phyloP scores from a whole-genome alignment of 768 basidiomycete genomes.

The Asterophora lycoperdoides region DNA sequence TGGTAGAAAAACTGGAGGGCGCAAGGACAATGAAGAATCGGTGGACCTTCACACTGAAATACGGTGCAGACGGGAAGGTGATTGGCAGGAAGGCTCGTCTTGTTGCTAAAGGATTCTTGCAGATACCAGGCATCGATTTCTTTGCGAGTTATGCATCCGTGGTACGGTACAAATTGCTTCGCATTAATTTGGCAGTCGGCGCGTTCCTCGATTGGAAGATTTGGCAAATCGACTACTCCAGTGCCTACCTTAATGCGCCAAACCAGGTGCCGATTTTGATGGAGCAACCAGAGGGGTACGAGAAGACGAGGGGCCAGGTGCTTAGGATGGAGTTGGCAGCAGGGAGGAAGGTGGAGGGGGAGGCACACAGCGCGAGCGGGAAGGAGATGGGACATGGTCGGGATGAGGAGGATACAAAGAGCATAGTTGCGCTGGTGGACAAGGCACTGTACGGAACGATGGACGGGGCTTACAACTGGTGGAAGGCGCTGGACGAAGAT shows the following conservation, averaged over 20 bases:
- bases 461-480: constrained; percentile 3
- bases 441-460: not conserved
- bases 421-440: too few species aligned
- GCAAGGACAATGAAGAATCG: not conserved
- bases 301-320: not conserved
- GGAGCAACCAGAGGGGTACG: too few species aligned
- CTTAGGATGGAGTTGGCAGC: not conserved
- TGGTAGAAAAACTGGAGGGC: too few species aligned
- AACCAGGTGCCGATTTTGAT: too few species aligned
- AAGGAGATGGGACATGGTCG: too few species aligned
- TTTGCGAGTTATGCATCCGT: too few species aligned
- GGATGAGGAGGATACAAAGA: too few species aligned
- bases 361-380: not conserved
- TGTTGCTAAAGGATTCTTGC: constrained; percentile 23
- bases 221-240: not conserved
- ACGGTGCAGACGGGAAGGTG: too few species aligned
- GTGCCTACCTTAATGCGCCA: not conserved
- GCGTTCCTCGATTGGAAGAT: not conserved
- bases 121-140: not conserved
- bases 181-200: too few species aligned
- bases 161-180: too few species aligned
- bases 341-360: too few species aligned
- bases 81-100: too few species aligned
- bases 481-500: not conserved
- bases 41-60: not conserved